These are phyloP conservation scores for Saccharomycopsis fodiens DNA, from an alignment of 805 yeast species.

Conservation along the genomic window DNA sequence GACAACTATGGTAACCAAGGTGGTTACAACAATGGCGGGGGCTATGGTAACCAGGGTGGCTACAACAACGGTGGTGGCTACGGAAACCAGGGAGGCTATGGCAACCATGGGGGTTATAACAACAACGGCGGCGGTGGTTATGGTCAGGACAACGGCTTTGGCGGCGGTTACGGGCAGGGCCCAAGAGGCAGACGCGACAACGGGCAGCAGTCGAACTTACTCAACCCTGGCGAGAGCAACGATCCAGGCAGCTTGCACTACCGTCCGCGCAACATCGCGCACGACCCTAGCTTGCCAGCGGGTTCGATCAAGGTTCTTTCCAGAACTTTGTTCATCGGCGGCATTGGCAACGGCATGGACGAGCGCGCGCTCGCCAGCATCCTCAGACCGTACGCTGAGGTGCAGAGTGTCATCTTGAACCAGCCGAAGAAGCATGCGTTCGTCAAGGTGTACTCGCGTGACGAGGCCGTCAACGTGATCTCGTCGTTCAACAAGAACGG, in stretches of 20 bases:
- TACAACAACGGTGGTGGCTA: not conserved
- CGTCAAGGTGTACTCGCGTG: conserved; percentile 86
- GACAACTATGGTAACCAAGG: conserved; percentile 23
- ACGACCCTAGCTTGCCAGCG: conserved; percentile 64
- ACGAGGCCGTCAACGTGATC: conserved; percentile 82
- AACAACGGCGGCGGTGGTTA: conserved; percentile 9
- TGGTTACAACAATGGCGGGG: conserved; percentile 22
- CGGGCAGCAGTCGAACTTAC: conserved; percentile 24
- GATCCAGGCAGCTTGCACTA: conserved; percentile 66
- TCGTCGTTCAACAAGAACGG: conserved; percentile 65
- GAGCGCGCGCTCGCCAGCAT: conserved; percentile 63
- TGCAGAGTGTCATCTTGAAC: conserved; percentile 83
- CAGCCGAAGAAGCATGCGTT: conserved; percentile 92
- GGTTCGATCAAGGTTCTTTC: conserved; percentile 78
- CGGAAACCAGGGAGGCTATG: conserved; percentile 14
- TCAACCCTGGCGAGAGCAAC: conserved; percentile 52
- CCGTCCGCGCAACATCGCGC: conserved; percentile 65
- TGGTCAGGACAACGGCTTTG: conserved; percentile 1
- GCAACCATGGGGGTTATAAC: conserved; percentile 23
- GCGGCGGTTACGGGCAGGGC: conserved; percentile 11
- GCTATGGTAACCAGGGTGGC: conserved; percentile 21
- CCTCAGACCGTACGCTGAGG: conserved; percentile 81
- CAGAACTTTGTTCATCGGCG: conserved; percentile 91
- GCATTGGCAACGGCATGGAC: conserved; percentile 78
- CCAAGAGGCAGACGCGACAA: conserved; percentile 9